These are phyloP conservation scores for Nevesoporus exiguus DNA, from an alignment of 768 basidiomycete species.

Conservation along the genomic window DNA sequence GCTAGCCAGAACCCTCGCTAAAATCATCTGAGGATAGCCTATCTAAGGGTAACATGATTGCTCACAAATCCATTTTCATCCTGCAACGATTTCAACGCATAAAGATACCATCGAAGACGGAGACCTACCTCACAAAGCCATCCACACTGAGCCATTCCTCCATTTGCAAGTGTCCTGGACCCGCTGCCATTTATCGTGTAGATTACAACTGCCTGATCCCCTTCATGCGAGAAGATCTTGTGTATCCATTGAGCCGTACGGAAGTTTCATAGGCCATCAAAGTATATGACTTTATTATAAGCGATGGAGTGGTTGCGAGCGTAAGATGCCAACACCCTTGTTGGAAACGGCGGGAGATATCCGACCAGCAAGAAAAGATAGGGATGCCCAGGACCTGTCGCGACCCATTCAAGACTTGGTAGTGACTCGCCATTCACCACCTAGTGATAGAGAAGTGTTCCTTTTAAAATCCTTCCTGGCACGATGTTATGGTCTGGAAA, in stretches of 20 bases:
- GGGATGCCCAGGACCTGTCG: conserved; percentile 36
- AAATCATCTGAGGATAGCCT: background rate
- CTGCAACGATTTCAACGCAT: conserved; percentile 11
- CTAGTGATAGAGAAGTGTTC: conserved; percentile 38
- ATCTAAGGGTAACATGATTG: background rate
- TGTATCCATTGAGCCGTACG: conserved; percentile 40
- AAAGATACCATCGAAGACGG: background rate
- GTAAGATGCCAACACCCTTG: conserved; percentile 19
- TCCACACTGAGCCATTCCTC: conserved; percentile 41
- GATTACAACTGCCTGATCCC: conserved; percentile 12
- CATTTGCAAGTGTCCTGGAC: conserved; percentile 41
- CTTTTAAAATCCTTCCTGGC: conserved; percentile 32
- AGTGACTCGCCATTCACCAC: conserved; percentile 21
- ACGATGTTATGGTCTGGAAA: conserved; percentile 24
- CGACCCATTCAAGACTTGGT: conserved; percentile 31
- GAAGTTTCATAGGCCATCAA: conserved; percentile 48
- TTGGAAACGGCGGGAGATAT: background rate
- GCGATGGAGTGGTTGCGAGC: conserved; percentile 23
- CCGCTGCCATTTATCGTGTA: conserved; percentile 33
- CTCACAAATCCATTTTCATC: conserved; percentile 34
- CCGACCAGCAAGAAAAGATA: conserved; percentile 38
- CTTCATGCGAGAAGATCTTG: conserved; percentile 51
- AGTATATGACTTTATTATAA: conserved; percentile 50
- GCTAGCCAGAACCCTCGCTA: conserved; percentile 31
- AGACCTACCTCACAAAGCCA: conserved; percentile 42